Evolutionary conservation across 2,329 filamentous ascomycete species (phyloP).

Genomic region (Claviceps sp.): DNA sequence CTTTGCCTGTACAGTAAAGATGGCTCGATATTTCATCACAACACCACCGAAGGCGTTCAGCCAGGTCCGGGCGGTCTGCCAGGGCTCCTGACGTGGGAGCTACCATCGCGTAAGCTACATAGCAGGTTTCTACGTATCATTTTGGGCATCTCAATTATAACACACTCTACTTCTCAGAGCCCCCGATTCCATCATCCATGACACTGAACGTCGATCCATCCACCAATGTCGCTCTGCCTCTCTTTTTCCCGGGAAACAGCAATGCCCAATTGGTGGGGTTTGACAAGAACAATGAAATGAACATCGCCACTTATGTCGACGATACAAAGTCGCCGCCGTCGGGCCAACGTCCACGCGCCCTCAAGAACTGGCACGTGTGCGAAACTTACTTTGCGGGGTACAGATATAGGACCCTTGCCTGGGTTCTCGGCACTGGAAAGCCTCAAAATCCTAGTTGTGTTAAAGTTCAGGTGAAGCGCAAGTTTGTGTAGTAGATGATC

Average conservation of each 20-base stretch:
- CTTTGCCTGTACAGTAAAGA: conserved; percentile 5
- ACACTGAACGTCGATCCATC: conserved; percentile 9
- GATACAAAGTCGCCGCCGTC: conserved; percentile 8
- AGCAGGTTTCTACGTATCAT: background rate
- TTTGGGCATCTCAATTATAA: background rate
- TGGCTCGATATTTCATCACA: conserved; percentile 5
- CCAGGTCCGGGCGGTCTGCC: conserved; percentile 4
- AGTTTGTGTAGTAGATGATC: conserved; percentile 6
- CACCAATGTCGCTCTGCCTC: conserved; percentile 12
- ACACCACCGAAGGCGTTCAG: conserved; percentile 8
- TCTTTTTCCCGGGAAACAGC: conserved; percentile 9
- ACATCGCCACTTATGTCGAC: conserved; percentile 10
- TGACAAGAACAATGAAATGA: conserved; percentile 8
- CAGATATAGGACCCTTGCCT: conserved; percentile 9
- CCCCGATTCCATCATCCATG: conserved; percentile 7
- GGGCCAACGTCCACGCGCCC: conserved; percentile 1
- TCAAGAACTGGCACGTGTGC: conserved; percentile 12
- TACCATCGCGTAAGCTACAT: conserved; percentile 2
- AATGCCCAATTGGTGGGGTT: conserved; percentile 14
- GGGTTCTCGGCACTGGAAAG: conserved; percentile 8
- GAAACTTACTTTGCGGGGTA: conserved; percentile 10
- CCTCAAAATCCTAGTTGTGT: conserved; percentile 13
- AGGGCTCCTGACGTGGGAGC: conserved; percentile 6
- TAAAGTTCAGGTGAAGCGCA: conserved; percentile 11
- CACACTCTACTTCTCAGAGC: background rate